Base-by-base conservation (phyloP, 768 basidiomycete species). In the Mycena pura region DNA sequence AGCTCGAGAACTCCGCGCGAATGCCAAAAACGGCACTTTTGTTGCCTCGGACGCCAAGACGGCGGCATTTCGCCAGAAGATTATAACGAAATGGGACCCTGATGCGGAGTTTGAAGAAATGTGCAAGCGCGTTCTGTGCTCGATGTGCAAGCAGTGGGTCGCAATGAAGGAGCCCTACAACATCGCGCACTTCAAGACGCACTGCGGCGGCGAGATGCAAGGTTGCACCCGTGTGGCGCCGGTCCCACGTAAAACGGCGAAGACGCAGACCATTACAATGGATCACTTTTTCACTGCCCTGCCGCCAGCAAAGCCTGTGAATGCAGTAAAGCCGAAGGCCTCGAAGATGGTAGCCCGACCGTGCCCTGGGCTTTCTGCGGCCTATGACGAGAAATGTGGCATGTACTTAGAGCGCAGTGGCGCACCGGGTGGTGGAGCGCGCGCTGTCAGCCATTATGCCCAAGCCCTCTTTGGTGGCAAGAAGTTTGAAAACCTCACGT, bases 121-220 rank as follows among this genome's bases (percentile, higher is more conserved):
- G 9, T 19, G 19, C 13, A 34, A 22, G 24, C 5, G 25, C 14
- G 62, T 70, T 8, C 44, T 48, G 6, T 63, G 63, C 57, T 64
- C 59, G 2, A 21, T 21, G 1, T 71, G 70, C 41, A 55, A 63
- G 11, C 25, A 50, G 10, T 48, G 43, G 29, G 29, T 50, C 13
- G 41, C 38, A 24, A 46, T 62, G 44, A 63, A 66, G 38, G 45
- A 58, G n/a, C 52, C 59, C 1, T 69, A 64, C 44, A 49, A 61
- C 25, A 45, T 48, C 14, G 8, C 36, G 6, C 40, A 53, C 1
- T 62, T 70, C 50, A 19, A 24, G n/a, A 29, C 55, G 22, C 70
- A 71, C 34, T 19, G n/a, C n/a, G n/a, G n/a, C n/a, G n/a, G n/a
- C n/a, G n/a, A n/a, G n/a, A n/a, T n/a, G n/a, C n/a, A n/a, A n/a